Conservation (phyloP, 805 yeast genomes). For the Ogataea dorogensis region DNA sequence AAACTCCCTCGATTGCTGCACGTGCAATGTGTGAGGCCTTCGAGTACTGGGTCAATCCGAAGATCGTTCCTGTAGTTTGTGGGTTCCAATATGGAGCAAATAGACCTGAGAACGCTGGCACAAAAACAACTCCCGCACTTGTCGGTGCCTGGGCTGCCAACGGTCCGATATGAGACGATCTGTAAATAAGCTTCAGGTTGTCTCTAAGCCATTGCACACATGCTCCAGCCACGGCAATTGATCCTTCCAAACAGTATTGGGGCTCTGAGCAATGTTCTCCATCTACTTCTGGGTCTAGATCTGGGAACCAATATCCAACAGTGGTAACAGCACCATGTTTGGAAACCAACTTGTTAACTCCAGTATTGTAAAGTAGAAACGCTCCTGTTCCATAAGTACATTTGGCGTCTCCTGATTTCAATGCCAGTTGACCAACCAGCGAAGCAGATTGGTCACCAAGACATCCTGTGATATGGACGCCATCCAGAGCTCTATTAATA, state of each 20-base stretch:
- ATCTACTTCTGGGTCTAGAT: constrained; percentile 43
- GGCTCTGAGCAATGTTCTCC: constrained; percentile 49
- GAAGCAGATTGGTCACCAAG: constrained; percentile 95
- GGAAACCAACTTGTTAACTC: constrained; percentile 65
- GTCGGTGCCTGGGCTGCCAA: constrained; percentile 77
- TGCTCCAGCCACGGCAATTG: constrained; percentile 94
- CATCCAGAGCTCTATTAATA: constrained; percentile 46
- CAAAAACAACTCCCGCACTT: constrained; percentile 90
- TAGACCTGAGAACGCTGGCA: constrained; percentile 91
- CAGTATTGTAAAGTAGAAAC: constrained; percentile 85
- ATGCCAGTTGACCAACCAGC: constrained; percentile 87
- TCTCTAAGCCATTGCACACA: constrained; percentile 93
- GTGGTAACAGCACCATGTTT: constrained; percentile 86
- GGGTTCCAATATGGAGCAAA: constrained; percentile 97
- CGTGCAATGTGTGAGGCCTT: constrained; percentile 88
- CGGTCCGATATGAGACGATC: constrained; percentile 86
- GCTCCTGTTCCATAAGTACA: constrained; percentile 98
- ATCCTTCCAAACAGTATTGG: constrained; percentile 89
- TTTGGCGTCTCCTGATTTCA: constrained; percentile 80
- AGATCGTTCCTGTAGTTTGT: constrained; percentile 86
- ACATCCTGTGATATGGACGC: constrained; percentile 82
- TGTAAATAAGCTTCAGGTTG: constrained; percentile 76
- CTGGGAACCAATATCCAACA: constrained; percentile 86
- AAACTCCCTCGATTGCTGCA: constrained; percentile 93
- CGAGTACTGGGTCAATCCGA: constrained; percentile 92